Base-by-base conservation (phyloP, 345 rosid species). In the Lumnitzera racemosa region DNA sequence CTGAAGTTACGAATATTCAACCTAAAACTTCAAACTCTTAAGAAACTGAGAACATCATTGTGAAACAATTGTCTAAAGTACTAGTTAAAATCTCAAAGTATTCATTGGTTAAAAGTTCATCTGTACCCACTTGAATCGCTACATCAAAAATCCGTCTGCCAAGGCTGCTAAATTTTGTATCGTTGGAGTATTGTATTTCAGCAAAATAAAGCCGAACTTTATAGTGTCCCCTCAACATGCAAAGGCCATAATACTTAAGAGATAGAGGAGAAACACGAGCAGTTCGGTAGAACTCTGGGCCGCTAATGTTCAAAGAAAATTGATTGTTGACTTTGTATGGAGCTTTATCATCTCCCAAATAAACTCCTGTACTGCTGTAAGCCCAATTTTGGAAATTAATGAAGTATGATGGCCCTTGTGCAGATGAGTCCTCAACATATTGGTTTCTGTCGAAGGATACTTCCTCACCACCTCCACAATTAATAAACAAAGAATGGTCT, bases 171-270 rank as follows among this genome's bases (percentile, higher is more conserved):
- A 51, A 94, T 11, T 73, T 69, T 69, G 68, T 55, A 43, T 80
- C 80, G 58, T 78, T 15, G 2, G 91, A 59, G 63, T 61, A 90
- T 86, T 81, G 85, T 41, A 94, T 88, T 74, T 94, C 99, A 15
- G 99, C 90, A 67, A 94, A 94, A 69, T 90, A 88, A 46, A 94
- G 96, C 50, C 64, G 59, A 23, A 90, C 85, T 49, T 71, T 84
- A 58, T 90, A 94, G 56, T 76, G 72, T 46, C 86, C 90, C 10
- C 29, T 6, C 46, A 23, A 62, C 95, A 94, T 55, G 51, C 96
- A 94, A 12, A 84, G 74, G 63, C 81, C 97, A 67, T 84, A 94
- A 79, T 90, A 90, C 74, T 67, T 94, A 64, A 94, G 84, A 8
- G 97, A 90, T 3, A 62, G 68, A 47, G 97, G 86, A 23, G 97